A percentile compares a stretch with the other conserved stretches of the same genome.
These are phyloP conservation scores for Keqinozyma sinolaborantium DNA, from an alignment of 1,139 yeast genomes.

Conservation along the genomic window DNA sequence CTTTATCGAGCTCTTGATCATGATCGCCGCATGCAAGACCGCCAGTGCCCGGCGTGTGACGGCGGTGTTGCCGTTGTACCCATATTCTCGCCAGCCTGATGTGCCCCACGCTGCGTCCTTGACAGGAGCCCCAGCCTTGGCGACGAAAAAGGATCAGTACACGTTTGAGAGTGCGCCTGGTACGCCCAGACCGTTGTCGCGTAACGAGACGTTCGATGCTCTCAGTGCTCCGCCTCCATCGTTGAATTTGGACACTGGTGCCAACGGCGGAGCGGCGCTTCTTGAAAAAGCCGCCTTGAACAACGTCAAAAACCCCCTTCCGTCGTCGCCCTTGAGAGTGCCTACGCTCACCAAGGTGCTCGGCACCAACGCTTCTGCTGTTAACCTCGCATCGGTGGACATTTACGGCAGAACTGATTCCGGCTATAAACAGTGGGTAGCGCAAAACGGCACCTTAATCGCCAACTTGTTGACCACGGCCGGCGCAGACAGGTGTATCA, in stretches of 20 bases:
- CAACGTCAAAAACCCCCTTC: constrained; percentile 8
- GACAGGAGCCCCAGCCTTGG: constrained; percentile 40
- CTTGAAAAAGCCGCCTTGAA: constrained; percentile 14
- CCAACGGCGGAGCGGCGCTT: constrained; percentile 3
- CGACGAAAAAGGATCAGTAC: constrained; percentile 40
- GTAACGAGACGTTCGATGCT: constrained; percentile 13
- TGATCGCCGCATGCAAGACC: constrained; percentile 91
- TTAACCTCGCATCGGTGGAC: constrained; percentile 31
- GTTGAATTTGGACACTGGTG: constrained; percentile 7
- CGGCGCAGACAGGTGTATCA: constrained; percentile 94
- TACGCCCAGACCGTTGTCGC: constrained; percentile 47
- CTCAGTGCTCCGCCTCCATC: constrained; percentile 14
- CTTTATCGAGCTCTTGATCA: constrained; percentile 81
- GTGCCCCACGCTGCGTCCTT: constrained; percentile 81
- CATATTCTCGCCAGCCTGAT: constrained; percentile 95
- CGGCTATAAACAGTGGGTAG: constrained; percentile 92
- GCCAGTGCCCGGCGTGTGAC: constrained; percentile 94
- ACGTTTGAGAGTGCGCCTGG: constrained; percentile 65
- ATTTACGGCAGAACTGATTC: constrained; percentile 43
- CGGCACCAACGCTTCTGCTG: constrained; percentile 28
- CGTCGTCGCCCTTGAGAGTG: constrained; percentile 6
- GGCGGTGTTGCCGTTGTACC: constrained; percentile 91
- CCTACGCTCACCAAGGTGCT: constrained; percentile 23
- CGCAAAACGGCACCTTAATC: constrained; percentile 90
- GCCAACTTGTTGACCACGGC: constrained; percentile 88